Evolutionary conservation across 805 yeast species (phyloP).

Genomic region (Hanseniaspora valbyensis): DNA sequence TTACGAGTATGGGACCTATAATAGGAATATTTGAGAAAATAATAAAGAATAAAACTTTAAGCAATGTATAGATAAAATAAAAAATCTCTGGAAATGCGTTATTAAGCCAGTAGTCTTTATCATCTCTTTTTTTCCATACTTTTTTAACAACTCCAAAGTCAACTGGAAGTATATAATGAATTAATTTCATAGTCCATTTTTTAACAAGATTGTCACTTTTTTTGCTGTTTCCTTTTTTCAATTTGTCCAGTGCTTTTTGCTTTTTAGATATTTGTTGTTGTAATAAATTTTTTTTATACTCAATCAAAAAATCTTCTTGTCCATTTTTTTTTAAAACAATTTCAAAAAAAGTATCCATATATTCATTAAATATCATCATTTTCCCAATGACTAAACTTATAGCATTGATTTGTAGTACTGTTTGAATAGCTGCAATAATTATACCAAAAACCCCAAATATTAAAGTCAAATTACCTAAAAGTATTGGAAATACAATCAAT

Average conservation of each 20-base stretch:
- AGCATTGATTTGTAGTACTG: conserved; percentile 25
- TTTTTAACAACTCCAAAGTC: background rate
- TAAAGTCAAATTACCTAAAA: conserved; percentile 22
- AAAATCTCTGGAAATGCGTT: conserved; percentile 18
- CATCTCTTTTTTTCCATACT: conserved; percentile 10
- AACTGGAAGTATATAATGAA: background rate
- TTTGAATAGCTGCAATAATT: conserved; percentile 25
- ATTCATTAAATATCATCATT: conserved; percentile 22
- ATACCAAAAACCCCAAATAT: conserved; percentile 29
- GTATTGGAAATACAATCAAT: conserved; percentile 24
- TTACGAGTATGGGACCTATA: conserved; percentile 27
- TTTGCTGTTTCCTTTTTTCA: background rate
- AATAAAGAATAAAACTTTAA: conserved; percentile 16
- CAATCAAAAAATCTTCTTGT: conserved; percentile 18
- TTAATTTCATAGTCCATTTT: background rate
- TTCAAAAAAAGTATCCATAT: conserved; percentile 23
- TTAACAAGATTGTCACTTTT: background rate
- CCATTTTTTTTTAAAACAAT: conserved; percentile 20
- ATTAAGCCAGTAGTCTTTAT: conserved; percentile 20
- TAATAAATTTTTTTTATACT: conserved; percentile 5
- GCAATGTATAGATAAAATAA: conserved; percentile 14
- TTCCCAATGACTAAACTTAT: conserved; percentile 23
- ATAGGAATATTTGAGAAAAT: conserved; percentile 28
- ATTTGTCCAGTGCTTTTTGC: background rate
- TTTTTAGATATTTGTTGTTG: background rate